Base-by-base conservation (phyloP, 208 protist genomes). In the Acanthamoeba culbertsoni region DNA sequence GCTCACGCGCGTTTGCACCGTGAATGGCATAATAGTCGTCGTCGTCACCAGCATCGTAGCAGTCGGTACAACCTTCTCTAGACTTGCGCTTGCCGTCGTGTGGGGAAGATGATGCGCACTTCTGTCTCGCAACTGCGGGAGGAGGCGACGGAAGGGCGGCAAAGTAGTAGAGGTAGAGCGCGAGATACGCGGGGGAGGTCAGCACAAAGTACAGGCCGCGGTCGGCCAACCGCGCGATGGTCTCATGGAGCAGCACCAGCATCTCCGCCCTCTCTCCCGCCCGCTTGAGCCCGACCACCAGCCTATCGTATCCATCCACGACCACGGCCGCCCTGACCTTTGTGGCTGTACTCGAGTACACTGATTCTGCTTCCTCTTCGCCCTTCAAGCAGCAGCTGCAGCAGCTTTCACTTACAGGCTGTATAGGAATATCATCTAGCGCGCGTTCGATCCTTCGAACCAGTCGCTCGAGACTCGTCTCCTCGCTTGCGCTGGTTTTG, bases 151-250 rank as follows among this genome's bases (percentile, higher is more conserved):
- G 68, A 10, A 8, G 37, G 16, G 33, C 7, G 8, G 68, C 42
- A 46, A 48, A 77, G 68, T 77, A 46, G 68, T 77, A 77, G 68
- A 77, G 35, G 42, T 77, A 77, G 68, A 77, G 37, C 10, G 42
- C 68, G 68, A 77, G 33, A 26, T 46, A 48, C 37, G 68, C 16
- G 23, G 68, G 18, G 33, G 68, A 42, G 42, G 68, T 77, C 37
- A 77, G 68, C 37, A 77, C 16, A 40, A 77, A 77, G 68, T 31
- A 77, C 37, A 77, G 63, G 37, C 28, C 37, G 35, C 1, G 18
- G n/a, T 46, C 35, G 37, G 68, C 7, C 37, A 77, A n/a, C 2
- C 8, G 2, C 23, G 20, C 35, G 68, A 77, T 46, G 68, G 26
- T 20, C 26, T 48, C 18, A 40, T 77, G 68, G 6, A 77, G 68